A percentile compares a stretch with the other conserved stretches of the same genome.
phyloP scores from a whole-genome alignment of 768 basidiomycete species.

The Pulveroboletus sp. region DNA sequence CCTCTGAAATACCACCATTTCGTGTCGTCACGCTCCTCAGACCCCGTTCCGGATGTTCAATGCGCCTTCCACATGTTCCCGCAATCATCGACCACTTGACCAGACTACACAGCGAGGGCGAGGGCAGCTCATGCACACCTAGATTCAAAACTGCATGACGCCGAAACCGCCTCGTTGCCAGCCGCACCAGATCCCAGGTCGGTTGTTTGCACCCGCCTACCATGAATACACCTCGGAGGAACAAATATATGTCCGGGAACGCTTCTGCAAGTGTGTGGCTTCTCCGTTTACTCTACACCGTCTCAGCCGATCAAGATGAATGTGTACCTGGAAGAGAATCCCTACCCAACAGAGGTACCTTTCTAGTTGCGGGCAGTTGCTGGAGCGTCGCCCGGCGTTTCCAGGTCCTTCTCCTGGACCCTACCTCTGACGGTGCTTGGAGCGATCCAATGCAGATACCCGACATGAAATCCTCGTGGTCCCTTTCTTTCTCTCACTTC shows the following conservation, averaged over 20 bases:
- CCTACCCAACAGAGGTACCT: constrained; percentile 1
- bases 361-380: constrained; percentile 11
- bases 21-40: constrained; percentile 20
- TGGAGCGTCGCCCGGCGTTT: constrained; percentile 20
- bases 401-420: constrained; percentile 20
- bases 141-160: constrained; percentile 19
- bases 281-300: background rate
- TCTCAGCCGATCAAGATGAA: background rate
- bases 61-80: constrained; percentile 32
- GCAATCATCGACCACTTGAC: constrained; percentile 25
- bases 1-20: constrained; percentile 16
- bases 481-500: constrained; percentile 27
- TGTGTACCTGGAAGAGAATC: background rate
- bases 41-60: constrained; percentile 28
- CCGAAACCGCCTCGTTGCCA: constrained; percentile 16
- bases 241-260: constrained; percentile 1
- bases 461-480: constrained; percentile 35
- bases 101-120: constrained; percentile 24
- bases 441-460: constrained; percentile 35
- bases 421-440: constrained; percentile 24
- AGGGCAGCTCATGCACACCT: constrained; percentile 21
- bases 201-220: constrained; percentile 1
- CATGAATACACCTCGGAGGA: constrained; percentile 1
- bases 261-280: constrained; percentile 2
- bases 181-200: constrained; percentile 8